Base-by-base conservation (phyloP, 2,329 filamentous ascomycete species). In the Fusarium hainanense region DNA sequence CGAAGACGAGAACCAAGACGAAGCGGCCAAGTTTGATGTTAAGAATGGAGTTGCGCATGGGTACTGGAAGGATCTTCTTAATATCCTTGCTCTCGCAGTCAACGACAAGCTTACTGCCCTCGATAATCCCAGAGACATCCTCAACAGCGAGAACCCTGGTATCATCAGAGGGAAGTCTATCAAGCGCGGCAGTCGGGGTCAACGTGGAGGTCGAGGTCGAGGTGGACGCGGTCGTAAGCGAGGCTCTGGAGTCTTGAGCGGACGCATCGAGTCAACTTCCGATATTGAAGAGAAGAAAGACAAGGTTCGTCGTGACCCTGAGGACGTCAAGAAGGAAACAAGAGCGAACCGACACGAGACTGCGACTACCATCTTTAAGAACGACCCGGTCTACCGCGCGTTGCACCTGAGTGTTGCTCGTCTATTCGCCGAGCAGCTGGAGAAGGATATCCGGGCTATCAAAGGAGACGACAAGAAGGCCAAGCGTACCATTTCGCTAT, bases 31-130 rank as follows among this genome's bases (percentile, higher is more conserved):
- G 11, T 81, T 81, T 58, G 82, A 87, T 41, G 80, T 85, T 18
- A 76, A 77, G 47, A 75, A 85, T 40, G 84, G 84, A 1, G 81
- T 87, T 4, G 79, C 88, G 7, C 88, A 89, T 54, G 87, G 88
- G 1, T 89, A 89, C 76, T 90, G 87, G 86, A 89, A 89, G 68
- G 87, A 89, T 71, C 77, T 89, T 5, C 77, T 89, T 4, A 89
- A 89, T 68, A 79, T 89, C 4, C 79, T 89, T 1, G 84, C 81
- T 2, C 79, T 90, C 4, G 82, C 83, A 1, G 84, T 81, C 25
- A 83, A 86, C 52, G 78, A 80, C 23, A 78, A 84, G 72, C 79
- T 89, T 14, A 76, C 79, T 16, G 78, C 79, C 8, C 72, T 82
- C 14, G 77, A 78, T 4, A 69, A 85, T 28, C 82, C 82, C 4